phyloP scores from a whole-genome alignment of 2,329 filamentous ascomycete species.

The Orbilia brochopaga region DNA sequence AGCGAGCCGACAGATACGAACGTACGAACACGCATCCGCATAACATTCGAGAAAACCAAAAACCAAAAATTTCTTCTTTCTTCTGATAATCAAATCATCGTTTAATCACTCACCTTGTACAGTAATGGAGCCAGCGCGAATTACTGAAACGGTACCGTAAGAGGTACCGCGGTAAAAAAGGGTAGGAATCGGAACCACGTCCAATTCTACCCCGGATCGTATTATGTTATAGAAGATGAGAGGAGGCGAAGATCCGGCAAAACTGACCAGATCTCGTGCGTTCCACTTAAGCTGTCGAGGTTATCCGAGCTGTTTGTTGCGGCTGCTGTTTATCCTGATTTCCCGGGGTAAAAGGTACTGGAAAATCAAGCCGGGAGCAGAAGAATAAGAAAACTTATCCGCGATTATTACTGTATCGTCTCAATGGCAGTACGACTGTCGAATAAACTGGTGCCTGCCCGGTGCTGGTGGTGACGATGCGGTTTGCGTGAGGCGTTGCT shows the following conservation, averaged over 20 bases:
- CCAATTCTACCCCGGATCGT: conserved; percentile 48
- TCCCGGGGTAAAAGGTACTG: conserved; percentile 41
- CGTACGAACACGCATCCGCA: conserved; percentile 1
- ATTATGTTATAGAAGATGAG: conserved; percentile 33
- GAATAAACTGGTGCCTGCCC: background rate
- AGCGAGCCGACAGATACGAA: conserved; percentile 4
- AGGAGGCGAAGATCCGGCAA: conserved; percentile 23
- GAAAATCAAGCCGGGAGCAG: conserved; percentile 26
- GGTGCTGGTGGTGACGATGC: background rate
- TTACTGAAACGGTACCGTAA: conserved; percentile 37
- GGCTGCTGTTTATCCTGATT: conserved; percentile 39
- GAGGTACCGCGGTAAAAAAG: conserved; percentile 49
- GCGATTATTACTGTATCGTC: too few species aligned
- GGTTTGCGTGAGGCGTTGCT: background rate
- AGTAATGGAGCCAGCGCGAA: conserved; percentile 51
- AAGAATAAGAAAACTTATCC: conserved; percentile 15
- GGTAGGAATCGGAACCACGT: conserved; percentile 47
- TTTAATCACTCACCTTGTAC: conserved; percentile 47
- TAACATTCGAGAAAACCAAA: too few species aligned
- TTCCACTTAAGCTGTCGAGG: conserved; percentile 32
- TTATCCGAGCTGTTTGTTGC: conserved; percentile 42
- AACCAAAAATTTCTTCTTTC: too few species aligned
- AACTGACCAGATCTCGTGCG: conserved; percentile 47
- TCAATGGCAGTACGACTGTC: too few species aligned
- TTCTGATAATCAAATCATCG: too few species aligned